Evolutionary conservation across 306 rosid genomes (phyloP), one percentile per base, ranked within the genome.

Genomic region (Gynostemma pentaphyllum): DNA sequence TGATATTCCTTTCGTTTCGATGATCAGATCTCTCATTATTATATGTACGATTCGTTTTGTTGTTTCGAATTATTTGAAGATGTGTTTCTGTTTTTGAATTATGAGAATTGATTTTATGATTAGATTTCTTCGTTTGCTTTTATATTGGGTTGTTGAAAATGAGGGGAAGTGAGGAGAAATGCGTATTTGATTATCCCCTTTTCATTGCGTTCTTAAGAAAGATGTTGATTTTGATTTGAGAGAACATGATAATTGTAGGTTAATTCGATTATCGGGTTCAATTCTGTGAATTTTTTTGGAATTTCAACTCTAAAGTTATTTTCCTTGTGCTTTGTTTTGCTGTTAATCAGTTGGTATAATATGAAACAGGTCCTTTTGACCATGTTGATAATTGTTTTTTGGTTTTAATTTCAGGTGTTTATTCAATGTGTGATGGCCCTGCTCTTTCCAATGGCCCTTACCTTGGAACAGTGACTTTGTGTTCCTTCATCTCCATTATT

Each of bases 361-460:
- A 3, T 32, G 37, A 2, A 32, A 32, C 37, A 32, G 37, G 37
- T 7, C 37, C 37, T 7, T 3, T 32, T 32, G 37, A 32, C 5
- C 5, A 32, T 7, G 44, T 39, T 39, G 12, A 3, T 39, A 39
- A 39, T 39, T 16, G 41, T 28, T 52, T 52, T 36, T n/a, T 21
- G 27, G 29, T 28, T 47, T 44, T 74, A 74, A 59, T 68, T 66
- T 72, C 83, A 94, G 99, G 89, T 75, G 97, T 88, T 80, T 88
- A 94, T 84, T 81, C 89, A 64, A 79, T 82, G 79, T 88, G 97
- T 45, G 97, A 92, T 62, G 88, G 86, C 47, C 94, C 95, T 65
- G 82, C 96, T 70, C 88, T 88, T 47, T 88, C 99, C 1, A 89
- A 84, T n/a, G 96, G 98, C 66, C 96, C 98, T 70, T 92, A 92